A percentile compares a stretch with the other conserved stretches of the same genome.
Evolutionary conservation across 352 stramenopile genomes (phyloP).

Genomic region (Plasmopara viticola): DNA sequence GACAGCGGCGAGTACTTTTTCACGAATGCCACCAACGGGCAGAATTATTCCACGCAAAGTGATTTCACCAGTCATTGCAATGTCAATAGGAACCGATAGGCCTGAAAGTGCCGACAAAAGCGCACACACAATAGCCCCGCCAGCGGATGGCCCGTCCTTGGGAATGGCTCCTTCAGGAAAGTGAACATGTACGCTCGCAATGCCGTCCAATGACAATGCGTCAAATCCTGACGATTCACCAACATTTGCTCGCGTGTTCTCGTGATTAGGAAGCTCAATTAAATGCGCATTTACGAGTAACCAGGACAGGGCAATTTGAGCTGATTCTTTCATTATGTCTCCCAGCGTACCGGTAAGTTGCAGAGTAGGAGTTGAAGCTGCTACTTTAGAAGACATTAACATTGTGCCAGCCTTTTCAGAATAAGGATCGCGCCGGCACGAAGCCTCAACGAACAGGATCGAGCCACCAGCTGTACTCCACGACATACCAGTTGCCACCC

Average conservation of each 20-base stretch:
- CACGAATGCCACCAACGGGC: no score
- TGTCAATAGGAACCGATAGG: conserved; percentile 61
- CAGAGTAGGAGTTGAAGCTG: conserved; percentile 28
- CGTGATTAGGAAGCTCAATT: conserved; percentile 36
- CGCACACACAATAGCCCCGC: conserved; percentile 80
- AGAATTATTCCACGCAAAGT: conserved; percentile 52
- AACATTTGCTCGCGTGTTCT: neutral
- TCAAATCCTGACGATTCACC: conserved; percentile 8
- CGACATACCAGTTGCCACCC: conserved; percentile 77
- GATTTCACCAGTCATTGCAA: conserved; percentile 86
- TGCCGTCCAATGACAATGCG: conserved; percentile 16
- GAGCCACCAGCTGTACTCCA: conserved; percentile 74
- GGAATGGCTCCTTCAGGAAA: conserved; percentile 86
- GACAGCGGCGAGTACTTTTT: no score
- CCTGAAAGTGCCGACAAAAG: conserved; percentile 69
- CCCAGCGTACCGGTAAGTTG: conserved; percentile 71
- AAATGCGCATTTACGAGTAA: conserved; percentile 55
- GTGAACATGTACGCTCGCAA: conserved; percentile 82
- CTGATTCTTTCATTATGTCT: conserved; percentile 89
- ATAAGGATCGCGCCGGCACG: conserved; percentile 28
- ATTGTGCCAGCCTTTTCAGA: conserved; percentile 9
- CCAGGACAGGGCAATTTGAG: conserved; percentile 64
- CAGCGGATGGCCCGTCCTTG: conserved; percentile 87
- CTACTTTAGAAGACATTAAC: conserved; percentile 8
- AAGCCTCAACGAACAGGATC: conserved; percentile 85